phyloP scores from a whole-genome alignment of 75 land plant species.

The Picea glauca region DNA sequence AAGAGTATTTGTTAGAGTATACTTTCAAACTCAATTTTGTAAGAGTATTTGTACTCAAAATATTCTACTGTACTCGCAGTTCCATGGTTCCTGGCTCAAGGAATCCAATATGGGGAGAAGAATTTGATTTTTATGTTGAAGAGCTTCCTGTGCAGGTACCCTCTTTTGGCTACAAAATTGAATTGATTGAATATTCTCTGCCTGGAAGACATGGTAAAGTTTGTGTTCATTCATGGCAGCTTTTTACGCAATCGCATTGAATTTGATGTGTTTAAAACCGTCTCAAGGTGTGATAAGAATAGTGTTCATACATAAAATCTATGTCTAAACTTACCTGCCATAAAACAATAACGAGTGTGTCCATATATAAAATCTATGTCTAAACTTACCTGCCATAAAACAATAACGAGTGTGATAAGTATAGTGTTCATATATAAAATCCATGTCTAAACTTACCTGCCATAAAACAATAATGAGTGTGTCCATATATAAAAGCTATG shows the following conservation, averaged over 20 bases:
- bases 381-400: not conserved
- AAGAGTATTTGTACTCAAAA: not conserved
- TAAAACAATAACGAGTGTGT: not conserved
- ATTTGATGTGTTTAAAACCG: not conserved
- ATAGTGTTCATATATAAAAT: no score
- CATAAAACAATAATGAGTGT: not conserved
- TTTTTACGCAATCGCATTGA: not conserved
- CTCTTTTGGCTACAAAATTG: not conserved
- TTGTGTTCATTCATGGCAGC: not conserved
- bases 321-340: not conserved
- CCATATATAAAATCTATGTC: no score
- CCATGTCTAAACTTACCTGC: not conserved
- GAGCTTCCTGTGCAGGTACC: conserved; percentile 86
- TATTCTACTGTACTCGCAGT: conserved; percentile 32
- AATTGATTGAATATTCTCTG: not conserved
- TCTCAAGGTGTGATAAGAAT: not conserved
- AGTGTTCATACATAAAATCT: no score
- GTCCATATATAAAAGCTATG: no score
- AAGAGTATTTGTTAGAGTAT: not conserved
- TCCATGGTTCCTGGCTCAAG: conserved; percentile 99
- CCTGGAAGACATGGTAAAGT: not conserved
- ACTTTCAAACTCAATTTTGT: not conserved
- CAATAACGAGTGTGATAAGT: not conserved
- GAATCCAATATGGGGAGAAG: conserved; percentile 99
- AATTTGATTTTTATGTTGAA: conserved; percentile 89